Evolutionary conservation across 305 asterid species (phyloP).

Genomic region (Solanum hybrid): DNA sequence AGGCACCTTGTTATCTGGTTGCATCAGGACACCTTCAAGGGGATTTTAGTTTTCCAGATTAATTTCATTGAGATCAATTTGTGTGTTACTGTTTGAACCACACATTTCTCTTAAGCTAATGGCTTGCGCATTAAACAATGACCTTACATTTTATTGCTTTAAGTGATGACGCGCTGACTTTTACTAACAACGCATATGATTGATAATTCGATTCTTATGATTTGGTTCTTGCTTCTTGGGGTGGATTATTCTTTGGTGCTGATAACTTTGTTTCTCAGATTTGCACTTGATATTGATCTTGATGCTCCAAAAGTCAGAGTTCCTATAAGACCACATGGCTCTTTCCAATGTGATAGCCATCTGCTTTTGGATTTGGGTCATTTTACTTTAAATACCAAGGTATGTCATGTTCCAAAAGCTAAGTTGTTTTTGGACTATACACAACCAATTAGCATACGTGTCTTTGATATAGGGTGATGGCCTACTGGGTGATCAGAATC

Average conservation of each 20-base stretch:
- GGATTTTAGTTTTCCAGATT: background rate
- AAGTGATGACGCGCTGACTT: background rate
- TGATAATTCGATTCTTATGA: background rate
- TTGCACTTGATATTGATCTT: conserved; percentile 97
- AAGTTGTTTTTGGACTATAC: conserved; percentile 8
- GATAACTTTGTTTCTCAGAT: conserved; percentile 37
- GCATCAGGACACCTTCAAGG: background rate
- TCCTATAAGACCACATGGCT: conserved; percentile 56
- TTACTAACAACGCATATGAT: background rate
- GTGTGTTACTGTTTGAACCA: background rate
- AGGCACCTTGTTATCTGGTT: background rate
- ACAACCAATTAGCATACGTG: conserved; percentile 10
- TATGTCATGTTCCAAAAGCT: conserved; percentile 22
- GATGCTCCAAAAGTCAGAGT: conserved; percentile 98
- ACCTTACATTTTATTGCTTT: background rate
- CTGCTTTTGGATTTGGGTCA: conserved; percentile 90
- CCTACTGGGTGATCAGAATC: conserved; percentile 49
- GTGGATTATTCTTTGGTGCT: background rate
- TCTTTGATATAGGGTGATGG: conserved; percentile 51
- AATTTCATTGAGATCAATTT: background rate
- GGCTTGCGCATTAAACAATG: background rate
- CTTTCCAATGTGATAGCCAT: conserved; percentile 56
- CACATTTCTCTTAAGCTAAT: background rate
- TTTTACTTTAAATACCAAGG: conserved; percentile 92
- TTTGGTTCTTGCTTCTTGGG: background rate